Evolutionary conservation across 352 stramenopile genomes (phyloP).

Genomic region (Albugo laibachii): DNA sequence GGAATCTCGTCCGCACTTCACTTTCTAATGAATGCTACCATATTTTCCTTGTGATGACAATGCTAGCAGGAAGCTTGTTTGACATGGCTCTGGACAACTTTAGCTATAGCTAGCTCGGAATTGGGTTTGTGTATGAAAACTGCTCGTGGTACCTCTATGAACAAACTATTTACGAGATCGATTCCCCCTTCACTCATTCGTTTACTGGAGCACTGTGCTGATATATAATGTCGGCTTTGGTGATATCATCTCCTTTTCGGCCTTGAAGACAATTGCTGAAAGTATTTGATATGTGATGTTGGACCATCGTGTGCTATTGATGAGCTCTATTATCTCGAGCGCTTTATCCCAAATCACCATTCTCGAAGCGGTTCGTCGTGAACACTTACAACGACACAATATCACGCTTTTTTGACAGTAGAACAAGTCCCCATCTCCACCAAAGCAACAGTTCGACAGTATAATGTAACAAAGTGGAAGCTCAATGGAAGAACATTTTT

Average conservation of each 20-base stretch:
- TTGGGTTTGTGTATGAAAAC: conserved; percentile 25
- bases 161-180: conserved; percentile 29
- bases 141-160: conserved; percentile 61
- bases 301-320: conserved; percentile 61
- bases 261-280: conserved; percentile 21
- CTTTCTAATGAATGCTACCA: conserved; percentile 26
- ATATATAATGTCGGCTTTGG: conserved; percentile 49
- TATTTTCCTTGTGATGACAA: conserved; percentile 18
- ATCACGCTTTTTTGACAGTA: conserved; percentile 24
- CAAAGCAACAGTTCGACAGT: conserved; percentile 29
- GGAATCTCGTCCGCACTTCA: conserved; percentile 18
- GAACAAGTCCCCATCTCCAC: conserved; percentile 19
- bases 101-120: conserved; percentile 19
- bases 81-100: conserved; percentile 24
- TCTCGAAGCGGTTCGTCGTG: conserved; percentile 17
- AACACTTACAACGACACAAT: conserved; percentile 42
- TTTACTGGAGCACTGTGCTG: conserved; percentile 47
- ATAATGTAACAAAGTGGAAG: conserved; percentile 56
- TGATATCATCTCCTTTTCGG: conserved; percentile 14
- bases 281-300: conserved; percentile 47
- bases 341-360: conserved; percentile 31
- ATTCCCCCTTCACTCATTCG: conserved; percentile 33
- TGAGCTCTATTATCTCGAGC: conserved; percentile 30
- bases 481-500: conserved; percentile 34
- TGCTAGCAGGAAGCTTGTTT: conserved; percentile 32